Evolutionary conservation across 2,329 filamentous ascomycete genomes (phyloP), one percentile per base, ranked within the genome.

Genomic region (Scortechinia acanthostroma): DNA sequence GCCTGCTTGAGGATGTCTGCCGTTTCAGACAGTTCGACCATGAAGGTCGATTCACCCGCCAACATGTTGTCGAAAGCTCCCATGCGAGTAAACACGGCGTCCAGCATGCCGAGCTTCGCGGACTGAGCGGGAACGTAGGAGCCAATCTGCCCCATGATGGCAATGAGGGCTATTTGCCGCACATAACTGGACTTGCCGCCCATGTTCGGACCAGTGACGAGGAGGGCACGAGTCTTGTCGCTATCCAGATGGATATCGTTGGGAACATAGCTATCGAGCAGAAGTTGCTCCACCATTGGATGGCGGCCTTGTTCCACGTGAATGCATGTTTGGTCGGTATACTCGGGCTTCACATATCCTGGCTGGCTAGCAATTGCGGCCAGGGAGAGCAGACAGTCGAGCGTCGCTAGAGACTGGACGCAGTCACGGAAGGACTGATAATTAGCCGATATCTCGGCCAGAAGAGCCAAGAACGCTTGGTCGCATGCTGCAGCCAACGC

Each of bases 131-230:
- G 84, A 0, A 88, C 80, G 54, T 85, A 88, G 2, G 78, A 85
- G 3, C 84, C 84, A 47, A 88, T 84, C 57, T 88, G 84, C 3
- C 78, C 83, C 78, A 88, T 85, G 56, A 88, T 86, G 40, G 74
- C 68, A 46, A 88, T 85, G 2, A 88, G 68, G 3, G 84, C 84
- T 21, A 84, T 73, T 43, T 82, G 79, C 4, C 84, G 78, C 4
- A 88, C 83, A 55, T 86, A 88, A 33, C 75, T 81, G 16, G 78
- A 84, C 56, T 88, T 88, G 25, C 84, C 84, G 46, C 84, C 84
- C 84, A 88, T 88, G 58, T 88, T 88, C 0, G 84, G 83, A 0
- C 84, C 84, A 0, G 84, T 88, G 45, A 88, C 74, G 16, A 88
- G 73, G 35, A 86, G 66, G 1, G 79, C 78, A 13, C 76, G 71